phyloP scores from a whole-genome alignment of 1,284 basidiomycete species.

The Cryptococcus depauperatus region DNA sequence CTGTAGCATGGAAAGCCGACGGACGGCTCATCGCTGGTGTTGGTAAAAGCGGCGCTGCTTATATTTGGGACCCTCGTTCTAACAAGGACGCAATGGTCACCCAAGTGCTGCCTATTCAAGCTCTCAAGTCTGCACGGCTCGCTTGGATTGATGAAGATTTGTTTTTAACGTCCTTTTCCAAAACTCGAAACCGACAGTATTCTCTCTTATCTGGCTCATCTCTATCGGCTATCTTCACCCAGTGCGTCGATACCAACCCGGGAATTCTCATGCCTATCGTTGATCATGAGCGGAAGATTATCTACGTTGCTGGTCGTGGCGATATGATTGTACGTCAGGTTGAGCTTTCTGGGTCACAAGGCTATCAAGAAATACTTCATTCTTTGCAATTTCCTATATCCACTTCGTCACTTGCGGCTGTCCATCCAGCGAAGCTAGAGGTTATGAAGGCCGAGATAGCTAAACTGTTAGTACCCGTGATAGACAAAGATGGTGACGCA shows the following conservation, averaged over 20 bases:
- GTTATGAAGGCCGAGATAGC: conserved; percentile 48
- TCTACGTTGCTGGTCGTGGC: conserved; percentile 43
- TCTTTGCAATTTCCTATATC: conserved; percentile 33
- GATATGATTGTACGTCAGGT: conserved; percentile 46
- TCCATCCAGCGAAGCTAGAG: conserved; percentile 34
- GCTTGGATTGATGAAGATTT: conserved; percentile 35
- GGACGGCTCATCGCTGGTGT: conserved; percentile 37
- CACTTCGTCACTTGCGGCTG: conserved; percentile 34
- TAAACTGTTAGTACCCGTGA: conserved; percentile 36
- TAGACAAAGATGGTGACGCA: conserved; percentile 39
- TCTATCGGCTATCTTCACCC: conserved; percentile 25
- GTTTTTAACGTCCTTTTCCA: conserved; percentile 45
- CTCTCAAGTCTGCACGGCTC: conserved; percentile 38
- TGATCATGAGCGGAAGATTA: conserved; percentile 42
- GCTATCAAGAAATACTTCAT: conserved; percentile 38
- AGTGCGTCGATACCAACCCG: conserved; percentile 43
- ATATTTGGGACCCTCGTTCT: conserved; percentile 39
- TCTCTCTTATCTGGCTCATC: conserved; percentile 28
- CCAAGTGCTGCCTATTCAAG: conserved; percentile 27
- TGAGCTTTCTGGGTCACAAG: conserved; percentile 38
- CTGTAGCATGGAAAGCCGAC: conserved; percentile 39
- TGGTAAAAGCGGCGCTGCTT: conserved; percentile 36
- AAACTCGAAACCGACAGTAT: conserved; percentile 31
- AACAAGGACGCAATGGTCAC: conserved; percentile 14
- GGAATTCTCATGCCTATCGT: conserved; percentile 41